Percentiles rank a stretch among this genome's conserved stretches.
phyloP scores from a whole-genome alignment of 371 early-diverging fungal genomes.

The Mucor racemosus region DNA sequence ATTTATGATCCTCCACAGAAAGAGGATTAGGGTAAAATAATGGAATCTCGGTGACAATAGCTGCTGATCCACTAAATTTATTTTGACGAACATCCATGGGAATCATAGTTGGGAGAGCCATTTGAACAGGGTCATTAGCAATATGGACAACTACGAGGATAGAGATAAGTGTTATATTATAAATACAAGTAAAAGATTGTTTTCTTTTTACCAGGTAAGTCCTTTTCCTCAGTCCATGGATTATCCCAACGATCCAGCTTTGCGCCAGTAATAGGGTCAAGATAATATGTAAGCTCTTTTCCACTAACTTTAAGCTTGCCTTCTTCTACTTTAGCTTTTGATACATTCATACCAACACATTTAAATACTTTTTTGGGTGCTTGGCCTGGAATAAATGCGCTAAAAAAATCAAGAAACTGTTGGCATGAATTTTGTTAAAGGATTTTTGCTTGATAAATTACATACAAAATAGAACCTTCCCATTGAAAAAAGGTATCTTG shows the following conservation, averaged over 20 bases:
- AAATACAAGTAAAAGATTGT: neutral
- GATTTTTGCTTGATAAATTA: neutral
- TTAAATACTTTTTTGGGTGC: conserved; percentile 40
- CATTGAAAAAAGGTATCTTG: conserved; percentile 45
- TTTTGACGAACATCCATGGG: conserved; percentile 30
- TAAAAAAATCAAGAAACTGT: too few relatives aligned
- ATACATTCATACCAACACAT: conserved; percentile 47
- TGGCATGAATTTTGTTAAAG: neutral
- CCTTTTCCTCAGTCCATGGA: conserved; percentile 43
- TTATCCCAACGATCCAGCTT: conserved; percentile 39
- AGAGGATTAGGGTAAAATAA: conserved; percentile 45
- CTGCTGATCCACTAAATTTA: conserved; percentile 19
- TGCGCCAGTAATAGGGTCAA: conserved; percentile 36
- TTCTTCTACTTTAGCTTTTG: conserved; percentile 33
- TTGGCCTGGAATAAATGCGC: conserved; percentile 40
- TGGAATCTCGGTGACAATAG: conserved; percentile 40
- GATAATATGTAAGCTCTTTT: conserved; percentile 43
- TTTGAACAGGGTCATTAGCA: conserved; percentile 49
- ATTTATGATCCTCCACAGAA: conserved; percentile 31
- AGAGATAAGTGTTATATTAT: too few relatives aligned
- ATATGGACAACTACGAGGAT: conserved; percentile 40
- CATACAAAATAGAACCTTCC: conserved; percentile 45
- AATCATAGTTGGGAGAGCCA: conserved; percentile 36
- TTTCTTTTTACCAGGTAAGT: conserved; percentile 32
- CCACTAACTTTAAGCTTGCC: conserved; percentile 30